Conservation (phyloP, 2,329 filamentous ascomycete genomes). For the Botrytis aclada region DNA sequence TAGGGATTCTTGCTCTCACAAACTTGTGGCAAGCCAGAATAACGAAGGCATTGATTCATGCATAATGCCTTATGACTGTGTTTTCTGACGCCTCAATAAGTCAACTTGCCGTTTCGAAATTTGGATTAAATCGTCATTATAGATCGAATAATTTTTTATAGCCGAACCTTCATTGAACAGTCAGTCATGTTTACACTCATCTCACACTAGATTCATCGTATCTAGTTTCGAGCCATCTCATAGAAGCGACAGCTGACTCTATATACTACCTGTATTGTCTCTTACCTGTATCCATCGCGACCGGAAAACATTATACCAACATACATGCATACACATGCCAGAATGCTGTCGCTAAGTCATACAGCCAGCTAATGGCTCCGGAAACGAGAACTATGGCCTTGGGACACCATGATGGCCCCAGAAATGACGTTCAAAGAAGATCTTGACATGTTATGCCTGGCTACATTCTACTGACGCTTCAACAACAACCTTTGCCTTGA, state of each 20-base stretch:
- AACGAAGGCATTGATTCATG: background rate
- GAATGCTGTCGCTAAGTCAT: background rate
- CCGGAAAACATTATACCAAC: background rate
- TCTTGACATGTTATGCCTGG: background rate
- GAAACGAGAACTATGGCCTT: background rate
- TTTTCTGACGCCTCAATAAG: background rate
- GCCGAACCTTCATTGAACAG: background rate
- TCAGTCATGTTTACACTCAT: background rate
- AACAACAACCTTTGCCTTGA: background rate
- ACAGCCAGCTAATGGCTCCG: rapidly evolving
- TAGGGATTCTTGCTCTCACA: background rate
- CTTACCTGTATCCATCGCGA: background rate
- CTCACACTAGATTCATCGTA: background rate
- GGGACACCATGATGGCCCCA: background rate
- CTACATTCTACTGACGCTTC: background rate
- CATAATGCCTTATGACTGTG: background rate
- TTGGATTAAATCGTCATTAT: background rate
- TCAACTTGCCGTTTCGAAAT: background rate
- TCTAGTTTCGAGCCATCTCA: background rate
- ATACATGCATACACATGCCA: background rate
- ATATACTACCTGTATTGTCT: background rate
- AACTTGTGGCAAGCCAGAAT: background rate
- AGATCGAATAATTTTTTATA: background rate
- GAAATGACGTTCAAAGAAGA: background rate
- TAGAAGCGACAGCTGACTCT: background rate